Base-by-base conservation (phyloP, 768 basidiomycete genomes). In the Mrakia gelida region DNA sequence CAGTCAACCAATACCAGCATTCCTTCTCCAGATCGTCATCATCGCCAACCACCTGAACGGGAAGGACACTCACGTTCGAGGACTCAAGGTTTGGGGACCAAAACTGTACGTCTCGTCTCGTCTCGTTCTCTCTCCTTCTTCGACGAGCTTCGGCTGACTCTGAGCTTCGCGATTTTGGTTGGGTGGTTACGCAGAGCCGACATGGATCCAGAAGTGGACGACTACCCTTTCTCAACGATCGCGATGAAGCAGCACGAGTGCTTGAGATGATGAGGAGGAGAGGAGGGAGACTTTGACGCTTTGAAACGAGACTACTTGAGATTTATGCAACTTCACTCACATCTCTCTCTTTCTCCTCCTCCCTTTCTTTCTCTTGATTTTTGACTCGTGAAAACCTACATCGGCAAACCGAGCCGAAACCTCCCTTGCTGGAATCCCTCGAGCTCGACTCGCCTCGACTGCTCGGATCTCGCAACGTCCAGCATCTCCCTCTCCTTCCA, bases 1-100 rank as follows among this genome's bases (percentile, higher is more conserved):
- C 81, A 96, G 95, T 77, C 93, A 91, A 83, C 92, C 94, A 0
- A 89, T 98, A 18, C 89, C 92, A 80, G 92, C 93, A 2, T 95
- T 96, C 82, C 89, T 98, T 15, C 85, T 99, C 3, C 94, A 98
- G 83, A 87, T 98, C 62, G 91, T 95, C 78, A 89, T 99, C 71
- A 87, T 94, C 21, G 90, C 92, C 30, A 99, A 98, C 83, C 95
- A 98, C 83, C 92, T 97, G 91, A 98, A 95, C 81, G 97, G 97
- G 9, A 98, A 98, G 83, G 97, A 99, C 85, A 98, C 97, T 13
- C 97, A 99, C 85, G 92, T 99, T 26, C 90, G 97, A 18, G 95
- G 96, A 5, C 85, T 98, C 59, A 90, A 88, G 52, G 88, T 98
- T n/a, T 89, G 94, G 75, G 96, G 94, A 0, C 92, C 94, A 3